A percentile compares a stretch with the other conserved stretches of the same genome.
Conservation (phyloP, 208 protist species). For the Trypanosoma brucei region DNA sequence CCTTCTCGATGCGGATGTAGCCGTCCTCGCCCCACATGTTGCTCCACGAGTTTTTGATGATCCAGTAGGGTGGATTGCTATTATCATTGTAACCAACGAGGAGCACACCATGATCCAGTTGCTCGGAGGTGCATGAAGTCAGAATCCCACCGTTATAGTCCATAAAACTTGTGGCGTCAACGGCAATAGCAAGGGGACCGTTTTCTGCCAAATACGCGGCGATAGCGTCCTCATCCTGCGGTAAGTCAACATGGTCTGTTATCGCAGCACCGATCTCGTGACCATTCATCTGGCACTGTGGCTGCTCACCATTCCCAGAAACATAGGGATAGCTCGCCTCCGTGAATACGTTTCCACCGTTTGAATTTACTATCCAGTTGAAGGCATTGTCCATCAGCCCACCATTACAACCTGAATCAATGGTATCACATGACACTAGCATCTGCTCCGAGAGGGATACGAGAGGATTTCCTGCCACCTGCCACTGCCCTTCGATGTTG, state of each 20-base stretch:
- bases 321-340: constrained; percentile 79
- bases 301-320: constrained; percentile 35
- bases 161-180: constrained; percentile 4
- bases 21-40: too few species aligned
- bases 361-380: background rate
- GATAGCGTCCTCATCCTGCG: constrained; percentile 62
- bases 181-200: constrained; percentile 68
- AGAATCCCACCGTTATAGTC: background rate
- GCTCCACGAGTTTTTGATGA: too few species aligned
- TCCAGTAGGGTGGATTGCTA: too few species aligned
- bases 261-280: constrained; percentile 67
- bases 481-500: constrained; percentile 4
- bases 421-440: constrained; percentile 5
- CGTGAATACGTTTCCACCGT: constrained; percentile 5
- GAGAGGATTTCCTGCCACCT: background rate
- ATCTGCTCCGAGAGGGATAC: constrained; percentile 4
- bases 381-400: background rate
- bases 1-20: too few species aligned
- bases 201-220: constrained; percentile 47
- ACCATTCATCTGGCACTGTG: constrained; percentile 29
- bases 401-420: background rate
- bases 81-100: too few species aligned
- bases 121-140: background rate
- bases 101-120: too few species aligned
- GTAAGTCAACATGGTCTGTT: constrained; percentile 20